phyloP scores from a whole-genome alignment of 768 basidiomycete genomes.

The Trametes cinnabarina region DNA sequence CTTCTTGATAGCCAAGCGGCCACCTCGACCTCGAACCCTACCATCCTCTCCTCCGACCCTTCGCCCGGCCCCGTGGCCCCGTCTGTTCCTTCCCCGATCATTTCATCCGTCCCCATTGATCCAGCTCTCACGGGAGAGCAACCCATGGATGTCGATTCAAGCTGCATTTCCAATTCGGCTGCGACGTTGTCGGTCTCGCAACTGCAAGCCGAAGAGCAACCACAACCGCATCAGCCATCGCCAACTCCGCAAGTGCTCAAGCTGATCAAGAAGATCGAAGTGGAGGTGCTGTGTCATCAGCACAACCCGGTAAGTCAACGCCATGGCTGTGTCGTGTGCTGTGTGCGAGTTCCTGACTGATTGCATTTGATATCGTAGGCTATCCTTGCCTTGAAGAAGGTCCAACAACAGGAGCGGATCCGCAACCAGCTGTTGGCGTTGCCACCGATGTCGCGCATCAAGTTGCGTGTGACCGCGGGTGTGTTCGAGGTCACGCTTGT shows the following conservation, averaged over 20 bases:
- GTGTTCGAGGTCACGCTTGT: slow-evolving; percentile 84
- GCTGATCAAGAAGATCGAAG: slow-evolving; percentile 68
- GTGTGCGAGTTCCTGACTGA: background rate
- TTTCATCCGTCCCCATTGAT: background rate
- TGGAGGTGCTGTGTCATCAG: slow-evolving; percentile 77
- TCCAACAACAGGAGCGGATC: slow-evolving; percentile 72
- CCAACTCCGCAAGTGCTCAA: slow-evolving; percentile 45
- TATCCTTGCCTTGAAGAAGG: slow-evolving; percentile 71
- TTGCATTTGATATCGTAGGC: slow-evolving; percentile 43
- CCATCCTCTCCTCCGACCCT: too few relatives aligned
- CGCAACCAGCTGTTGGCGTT: slow-evolving; percentile 67
- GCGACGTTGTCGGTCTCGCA: background rate
- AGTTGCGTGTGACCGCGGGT: slow-evolving; percentile 80
- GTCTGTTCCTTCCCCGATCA: background rate
- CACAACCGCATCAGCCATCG: background rate
- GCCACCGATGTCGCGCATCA: slow-evolving; percentile 70
- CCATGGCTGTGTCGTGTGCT: background rate
- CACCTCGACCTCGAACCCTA: too few relatives aligned
- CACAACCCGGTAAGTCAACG: slow-evolving; percentile 80
- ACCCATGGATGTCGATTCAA: slow-evolving; percentile 36
- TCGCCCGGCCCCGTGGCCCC: background rate
- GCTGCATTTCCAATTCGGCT: background rate
- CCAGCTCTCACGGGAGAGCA: slow-evolving; percentile 6
- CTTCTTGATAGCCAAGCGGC: slow-evolving; percentile 44
- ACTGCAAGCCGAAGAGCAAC: background rate